Conservation (phyloP, 208 protist genomes). For the Porcisia hertigi region DNA sequence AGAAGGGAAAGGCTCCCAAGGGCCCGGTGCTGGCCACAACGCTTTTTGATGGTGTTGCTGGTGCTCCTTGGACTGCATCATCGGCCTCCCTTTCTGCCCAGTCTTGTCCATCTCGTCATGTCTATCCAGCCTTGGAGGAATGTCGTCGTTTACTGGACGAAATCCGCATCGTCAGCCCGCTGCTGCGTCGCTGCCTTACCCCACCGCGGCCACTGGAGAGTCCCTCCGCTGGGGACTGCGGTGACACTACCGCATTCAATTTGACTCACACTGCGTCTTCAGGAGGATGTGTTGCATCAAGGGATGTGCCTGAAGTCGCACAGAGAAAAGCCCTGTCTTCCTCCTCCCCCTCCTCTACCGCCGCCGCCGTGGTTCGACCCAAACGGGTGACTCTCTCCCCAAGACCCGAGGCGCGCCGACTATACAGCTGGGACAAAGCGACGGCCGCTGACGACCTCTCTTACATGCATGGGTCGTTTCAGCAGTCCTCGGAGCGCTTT, state of each 20-base stretch:
- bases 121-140: conserved; percentile 32
- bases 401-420: conserved; percentile 18
- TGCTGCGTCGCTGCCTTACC: conserved; percentile 34
- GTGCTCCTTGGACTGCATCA: background rate
- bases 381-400: background rate
- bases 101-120: background rate
- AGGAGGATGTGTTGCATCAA: background rate
- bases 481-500: conserved; percentile 22
- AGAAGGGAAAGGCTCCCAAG: background rate
- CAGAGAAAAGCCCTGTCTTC: background rate
- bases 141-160: conserved; percentile 31
- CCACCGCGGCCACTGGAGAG: conserved; percentile 25
- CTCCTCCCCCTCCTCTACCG: background rate
- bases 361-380: background rate
- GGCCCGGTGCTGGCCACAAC: background rate
- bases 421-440: conserved; percentile 21
- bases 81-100: background rate
- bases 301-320: background rate
- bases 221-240: background rate
- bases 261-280: background rate
- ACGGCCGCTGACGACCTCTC: conserved; percentile 27
- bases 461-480: conserved; percentile 20
- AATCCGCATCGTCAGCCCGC: conserved; percentile 25
- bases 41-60: background rate
- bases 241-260: background rate